Evolutionary conservation across 805 yeast species (phyloP), one percentile per base, ranked within the genome.

Genomic region (Alloascoidea africana): DNA sequence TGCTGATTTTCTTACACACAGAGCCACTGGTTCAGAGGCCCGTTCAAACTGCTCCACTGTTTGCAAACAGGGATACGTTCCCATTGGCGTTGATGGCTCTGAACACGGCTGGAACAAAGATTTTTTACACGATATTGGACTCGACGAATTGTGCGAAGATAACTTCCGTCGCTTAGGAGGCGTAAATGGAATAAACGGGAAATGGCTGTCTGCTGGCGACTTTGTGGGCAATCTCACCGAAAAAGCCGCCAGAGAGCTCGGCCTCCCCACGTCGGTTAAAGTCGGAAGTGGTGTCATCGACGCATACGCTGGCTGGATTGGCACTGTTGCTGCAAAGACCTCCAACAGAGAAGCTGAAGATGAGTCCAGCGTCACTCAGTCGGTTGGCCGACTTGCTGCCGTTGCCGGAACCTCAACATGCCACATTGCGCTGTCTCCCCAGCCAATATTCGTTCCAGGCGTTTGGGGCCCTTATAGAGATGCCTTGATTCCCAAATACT

Each of bases 401-500:
- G 96, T 91, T 15, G 97, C 98, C 0, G 98, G 98, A 42, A 91
- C 98, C 4, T 86, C 96, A 1, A 91, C 98, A 1, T 91, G 98
- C 54, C 97, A 91, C 57, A 76, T 91, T 48, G 86, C 84, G 40
- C 68, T 89, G 68, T 79, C 94, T 18, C 68, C 72, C 42, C 78
- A 83, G 18, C 81, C 95, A 0, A 73, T 85, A 34, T 87, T 89
- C 54, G 97, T 89, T 5, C 74, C 84, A 34, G 98, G 98, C 42
- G 96, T 91, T 23, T 91, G 98, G 98, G 98, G 98, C 11, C 98
- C 98, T 2, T 91, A 91, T 59, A 70, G 86, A 50, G 95, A 87
- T 56, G 94, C 84, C 3, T 68, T 89, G 64, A 81, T 93, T n/a
- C 79, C 81, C 18, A 85, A 76, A 4, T 78, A 66, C 51, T 91